phyloP scores from a whole-genome alignment of 805 yeast species.

The Nakazawaea pomicola region DNA sequence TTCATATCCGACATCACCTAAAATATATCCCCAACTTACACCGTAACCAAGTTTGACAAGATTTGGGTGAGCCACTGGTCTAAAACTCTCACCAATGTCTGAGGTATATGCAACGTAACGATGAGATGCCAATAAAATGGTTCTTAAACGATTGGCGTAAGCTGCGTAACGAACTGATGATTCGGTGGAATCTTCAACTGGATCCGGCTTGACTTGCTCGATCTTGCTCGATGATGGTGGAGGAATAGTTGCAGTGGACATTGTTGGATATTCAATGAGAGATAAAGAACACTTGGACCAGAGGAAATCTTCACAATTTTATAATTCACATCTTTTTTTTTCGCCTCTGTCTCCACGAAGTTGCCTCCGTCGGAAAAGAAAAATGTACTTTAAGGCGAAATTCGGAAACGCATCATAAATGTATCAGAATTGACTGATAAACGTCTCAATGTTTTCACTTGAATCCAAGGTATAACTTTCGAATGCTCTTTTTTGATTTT shows the following conservation, averaged over 20 bases:
- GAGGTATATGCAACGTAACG: constrained; percentile 84
- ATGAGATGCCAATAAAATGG: constrained; percentile 67
- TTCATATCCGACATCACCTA: constrained; percentile 71
- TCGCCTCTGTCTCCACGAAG: background rate
- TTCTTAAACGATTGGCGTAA: constrained; percentile 69
- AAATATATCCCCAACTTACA: constrained; percentile 68
- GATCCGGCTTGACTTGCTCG: constrained; percentile 12
- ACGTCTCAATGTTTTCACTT: background rate
- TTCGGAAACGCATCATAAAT: background rate
- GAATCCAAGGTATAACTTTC: constrained; percentile 4
- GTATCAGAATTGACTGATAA: no score
- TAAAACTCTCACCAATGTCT: constrained; percentile 80
- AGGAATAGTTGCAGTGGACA: background rate
- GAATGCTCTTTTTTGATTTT: constrained; percentile 1
- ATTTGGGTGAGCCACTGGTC: constrained; percentile 72
- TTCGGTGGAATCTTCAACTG: constrained; percentile 36
- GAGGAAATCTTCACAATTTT: no score
- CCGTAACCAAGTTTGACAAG: constrained; percentile 66
- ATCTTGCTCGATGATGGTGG: background rate
- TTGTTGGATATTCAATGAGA: no score
- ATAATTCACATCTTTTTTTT: background rate
- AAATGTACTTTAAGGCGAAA: no score
- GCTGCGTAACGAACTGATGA: constrained; percentile 69
- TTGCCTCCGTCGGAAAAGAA: no score
- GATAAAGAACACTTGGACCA: no score